These are phyloP conservation scores for Melanomma pulvis-pyrius DNA, from an alignment of 495 filamentous ascomycete species.

Conservation along the genomic window DNA sequence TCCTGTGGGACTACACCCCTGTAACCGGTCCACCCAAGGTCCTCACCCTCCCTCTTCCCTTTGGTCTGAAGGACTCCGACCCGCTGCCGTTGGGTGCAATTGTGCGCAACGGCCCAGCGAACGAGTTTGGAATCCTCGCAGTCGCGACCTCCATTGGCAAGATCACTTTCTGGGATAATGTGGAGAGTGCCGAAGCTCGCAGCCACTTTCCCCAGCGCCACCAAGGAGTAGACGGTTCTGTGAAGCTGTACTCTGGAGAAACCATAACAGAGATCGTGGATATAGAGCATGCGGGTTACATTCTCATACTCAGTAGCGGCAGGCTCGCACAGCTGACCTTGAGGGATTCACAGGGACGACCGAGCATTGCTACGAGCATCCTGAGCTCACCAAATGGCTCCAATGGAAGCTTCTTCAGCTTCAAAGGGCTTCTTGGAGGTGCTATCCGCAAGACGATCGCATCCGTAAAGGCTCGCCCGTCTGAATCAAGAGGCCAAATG, in stretches of 20 bases:
- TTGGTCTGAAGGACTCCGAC: conserved; percentile 65
- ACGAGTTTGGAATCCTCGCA: conserved; percentile 80
- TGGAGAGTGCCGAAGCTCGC: conserved; percentile 76
- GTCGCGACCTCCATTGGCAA: conserved; percentile 81
- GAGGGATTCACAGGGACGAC: conserved; percentile 81
- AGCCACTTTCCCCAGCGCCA: conserved; percentile 76
- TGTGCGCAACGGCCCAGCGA: conserved; percentile 69
- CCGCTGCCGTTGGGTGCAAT: conserved; percentile 79
- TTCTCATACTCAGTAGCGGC: conserved; percentile 80
- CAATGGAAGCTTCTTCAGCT: conserved; percentile 73
- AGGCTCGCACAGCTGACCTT: conserved; percentile 82
- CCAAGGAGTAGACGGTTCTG: conserved; percentile 71
- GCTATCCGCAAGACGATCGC: conserved; percentile 72
- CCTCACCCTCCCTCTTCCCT: conserved; percentile 71
- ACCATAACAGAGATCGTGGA: conserved; percentile 73
- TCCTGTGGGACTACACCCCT: conserved; percentile 81
- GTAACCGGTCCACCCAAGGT: conserved; percentile 58
- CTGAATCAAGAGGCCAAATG: conserved; percentile 76
- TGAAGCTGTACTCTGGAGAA: conserved; percentile 79
- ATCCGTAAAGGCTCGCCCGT: conserved; percentile 69
- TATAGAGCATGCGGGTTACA: conserved; percentile 82
- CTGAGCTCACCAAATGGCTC: conserved; percentile 60
- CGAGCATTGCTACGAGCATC: conserved; percentile 72
- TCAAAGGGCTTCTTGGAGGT: conserved; percentile 49
- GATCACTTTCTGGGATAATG: conserved; percentile 92